Conservation (phyloP, 345 rosid species). For the Brassica juncea region DNA sequence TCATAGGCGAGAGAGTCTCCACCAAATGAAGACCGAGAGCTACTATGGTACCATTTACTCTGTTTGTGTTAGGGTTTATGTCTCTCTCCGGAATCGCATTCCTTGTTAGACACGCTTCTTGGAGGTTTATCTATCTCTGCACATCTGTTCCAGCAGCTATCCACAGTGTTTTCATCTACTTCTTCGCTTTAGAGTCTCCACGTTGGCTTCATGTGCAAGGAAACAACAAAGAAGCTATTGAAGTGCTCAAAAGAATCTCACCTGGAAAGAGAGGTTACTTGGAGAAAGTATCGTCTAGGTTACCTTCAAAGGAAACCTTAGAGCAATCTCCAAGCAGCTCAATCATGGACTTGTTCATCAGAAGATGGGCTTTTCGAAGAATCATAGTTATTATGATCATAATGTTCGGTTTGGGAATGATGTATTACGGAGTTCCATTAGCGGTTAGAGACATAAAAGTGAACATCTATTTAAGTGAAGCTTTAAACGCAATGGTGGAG, state of each 20-base stretch:
- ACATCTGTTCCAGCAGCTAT: slow-evolving; percentile 44
- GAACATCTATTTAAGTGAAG: slow-evolving; percentile 43
- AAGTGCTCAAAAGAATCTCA: slow-evolving; percentile 44
- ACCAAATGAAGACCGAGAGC: slow-evolving; percentile 48
- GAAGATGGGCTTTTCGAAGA: slow-evolving; percentile 40
- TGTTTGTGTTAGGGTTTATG: slow-evolving; percentile 52
- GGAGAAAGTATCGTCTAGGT: slow-evolving; percentile 3
- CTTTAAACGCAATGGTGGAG: slow-evolving; percentile 49
- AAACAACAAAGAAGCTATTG: slow-evolving; percentile 50
- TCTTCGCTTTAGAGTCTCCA: slow-evolving; percentile 52
- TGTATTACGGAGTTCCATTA: slow-evolving; percentile 49
- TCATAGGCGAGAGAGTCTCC: slow-evolving; percentile 46
- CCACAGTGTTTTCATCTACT: slow-evolving; percentile 30
- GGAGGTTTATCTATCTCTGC: slow-evolving; percentile 53
- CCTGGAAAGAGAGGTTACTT: slow-evolving; percentile 23
- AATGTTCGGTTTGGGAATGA: slow-evolving; percentile 52
- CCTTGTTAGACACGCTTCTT: slow-evolving; percentile 47
- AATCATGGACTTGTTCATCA: slow-evolving; percentile 25
- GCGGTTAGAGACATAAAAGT: slow-evolving; percentile 51
- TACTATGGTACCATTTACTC: slow-evolving; percentile 48
- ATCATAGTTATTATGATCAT: slow-evolving; percentile 30
- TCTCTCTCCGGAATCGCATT: slow-evolving; percentile 49
- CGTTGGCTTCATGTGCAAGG: slow-evolving; percentile 55
- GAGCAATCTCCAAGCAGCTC: slow-evolving; percentile 13
- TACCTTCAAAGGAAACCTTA: background rate